Conservation (phyloP, 495 filamentous ascomycete species). For the Lophium mytilinum region DNA sequence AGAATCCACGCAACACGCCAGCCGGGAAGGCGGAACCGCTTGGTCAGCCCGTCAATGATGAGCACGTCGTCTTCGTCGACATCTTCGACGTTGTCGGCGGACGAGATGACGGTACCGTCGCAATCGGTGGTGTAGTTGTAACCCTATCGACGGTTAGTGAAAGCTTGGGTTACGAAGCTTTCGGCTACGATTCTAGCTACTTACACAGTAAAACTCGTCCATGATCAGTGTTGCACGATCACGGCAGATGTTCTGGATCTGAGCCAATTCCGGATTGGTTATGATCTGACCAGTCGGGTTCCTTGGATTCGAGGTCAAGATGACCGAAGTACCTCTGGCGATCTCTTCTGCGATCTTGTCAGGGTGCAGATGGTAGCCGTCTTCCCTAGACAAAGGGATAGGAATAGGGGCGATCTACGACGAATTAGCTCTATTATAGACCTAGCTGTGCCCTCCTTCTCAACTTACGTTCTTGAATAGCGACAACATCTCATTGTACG, state of each 20-base stretch:
- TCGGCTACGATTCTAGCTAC: conserved; percentile 6
- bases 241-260: conserved; percentile 87
- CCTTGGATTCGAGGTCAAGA: conserved; percentile 91
- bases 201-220: conserved; percentile 96
- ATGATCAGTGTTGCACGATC: conserved; percentile 84
- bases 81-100: conserved; percentile 73
- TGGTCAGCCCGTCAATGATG: conserved; percentile 91
- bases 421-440: neutral
- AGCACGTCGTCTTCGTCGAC: conserved; percentile 73
- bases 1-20: conserved; percentile 97
- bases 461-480: conserved; percentile 72
- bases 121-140: conserved; percentile 82
- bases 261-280: conserved; percentile 66
- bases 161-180: neutral
- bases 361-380: conserved; percentile 84
- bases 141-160: neutral
- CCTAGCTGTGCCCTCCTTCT: neutral
- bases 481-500: conserved; percentile 94
- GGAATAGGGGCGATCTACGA: conserved; percentile 91
- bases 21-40: conserved; percentile 90
- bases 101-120: conserved; percentile 78
- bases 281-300: conserved; percentile 92
- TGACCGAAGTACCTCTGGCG: conserved; percentile 65
- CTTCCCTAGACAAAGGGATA: conserved; percentile 70
- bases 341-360: conserved; percentile 90